phyloP scores from a whole-genome alignment of 2,329 filamentous ascomycete species.

The Penicillium brevicompactum region DNA sequence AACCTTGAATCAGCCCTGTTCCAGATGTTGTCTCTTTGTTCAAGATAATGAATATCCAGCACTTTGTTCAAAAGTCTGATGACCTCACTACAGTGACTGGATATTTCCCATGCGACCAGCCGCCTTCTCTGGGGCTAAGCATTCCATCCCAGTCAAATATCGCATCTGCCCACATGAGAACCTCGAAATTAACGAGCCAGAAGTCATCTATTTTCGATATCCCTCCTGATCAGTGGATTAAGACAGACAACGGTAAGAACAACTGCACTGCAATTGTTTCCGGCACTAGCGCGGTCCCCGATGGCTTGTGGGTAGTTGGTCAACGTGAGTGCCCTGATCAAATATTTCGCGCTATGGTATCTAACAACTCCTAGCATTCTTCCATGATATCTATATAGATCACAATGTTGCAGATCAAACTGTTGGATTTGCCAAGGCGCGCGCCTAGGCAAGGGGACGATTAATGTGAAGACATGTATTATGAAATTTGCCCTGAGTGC shows the following conservation, averaged over 20 bases:
- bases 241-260: slow-evolving; percentile 4
- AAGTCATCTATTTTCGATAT: slow-evolving; percentile 3
- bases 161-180: not conserved
- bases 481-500: too few species aligned
- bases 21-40: not conserved
- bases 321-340: slow-evolving; percentile 1
- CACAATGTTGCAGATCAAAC: slow-evolving; percentile 2
- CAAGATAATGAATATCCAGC: not conserved
- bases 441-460: not conserved
- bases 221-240: not conserved
- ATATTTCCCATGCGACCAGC: slow-evolving; percentile 7
- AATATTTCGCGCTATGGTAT: not conserved
- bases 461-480: too few species aligned
- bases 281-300: not conserved
- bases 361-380: not conserved
- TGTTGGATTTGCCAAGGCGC: slow-evolving; percentile 2
- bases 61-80: not conserved
- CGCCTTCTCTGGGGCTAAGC: not conserved
- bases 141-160: slow-evolving; percentile 2
- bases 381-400: slow-evolving; percentile 3
- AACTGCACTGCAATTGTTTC: slow-evolving; percentile 7
- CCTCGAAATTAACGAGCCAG: not conserved
- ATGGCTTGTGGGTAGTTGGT: slow-evolving; percentile 4
- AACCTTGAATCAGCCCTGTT: not conserved
- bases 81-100: not conserved